Conservation (phyloP, 2,329 filamentous ascomycete genomes). For the Botryosphaeria agaves region DNA sequence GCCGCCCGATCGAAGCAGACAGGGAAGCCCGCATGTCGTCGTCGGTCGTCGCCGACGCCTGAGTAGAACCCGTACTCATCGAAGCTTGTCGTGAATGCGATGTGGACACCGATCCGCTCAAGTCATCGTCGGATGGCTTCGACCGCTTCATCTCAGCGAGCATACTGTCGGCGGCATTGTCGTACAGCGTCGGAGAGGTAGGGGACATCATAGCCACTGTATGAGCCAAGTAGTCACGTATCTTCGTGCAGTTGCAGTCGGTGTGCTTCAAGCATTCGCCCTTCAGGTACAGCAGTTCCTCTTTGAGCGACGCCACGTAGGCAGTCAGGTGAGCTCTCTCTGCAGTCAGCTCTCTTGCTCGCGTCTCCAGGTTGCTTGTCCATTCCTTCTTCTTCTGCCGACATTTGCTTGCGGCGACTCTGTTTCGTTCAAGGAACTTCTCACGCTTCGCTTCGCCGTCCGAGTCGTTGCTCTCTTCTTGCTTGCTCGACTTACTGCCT, state of each 20-base stretch:
- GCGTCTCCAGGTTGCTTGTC: conserved; percentile 1
- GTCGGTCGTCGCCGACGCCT: too few species aligned
- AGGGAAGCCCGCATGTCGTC: too few species aligned
- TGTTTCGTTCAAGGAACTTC: conserved; percentile 51
- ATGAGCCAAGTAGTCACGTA: conserved; percentile 1
- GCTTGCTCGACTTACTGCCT: conserved; percentile 5
- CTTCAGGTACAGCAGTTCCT: conserved; percentile 1
- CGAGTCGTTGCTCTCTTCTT: conserved; percentile 3
- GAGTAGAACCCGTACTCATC: too few species aligned
- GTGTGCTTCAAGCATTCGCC: neutral
- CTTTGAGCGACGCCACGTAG: neutral
- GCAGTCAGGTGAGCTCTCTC: neutral
- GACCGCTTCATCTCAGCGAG: too few species aligned
- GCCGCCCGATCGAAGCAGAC: too few species aligned
- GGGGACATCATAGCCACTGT: conserved; percentile 1
- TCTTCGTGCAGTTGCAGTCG: conserved; percentile 1
- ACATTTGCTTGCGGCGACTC: conserved; percentile 57
- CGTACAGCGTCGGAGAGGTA: too few species aligned
- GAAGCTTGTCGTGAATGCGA: too few species aligned
- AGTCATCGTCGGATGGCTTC: too few species aligned
- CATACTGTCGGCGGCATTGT: too few species aligned
- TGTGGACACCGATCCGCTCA: too few species aligned
- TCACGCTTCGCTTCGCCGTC: conserved; percentile 27
- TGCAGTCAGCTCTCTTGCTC: neutral
- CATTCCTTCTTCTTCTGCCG: conserved; percentile 47